Conservation (phyloP, 2,329 filamentous ascomycete species). For the Trichophyton verrucosum region DNA sequence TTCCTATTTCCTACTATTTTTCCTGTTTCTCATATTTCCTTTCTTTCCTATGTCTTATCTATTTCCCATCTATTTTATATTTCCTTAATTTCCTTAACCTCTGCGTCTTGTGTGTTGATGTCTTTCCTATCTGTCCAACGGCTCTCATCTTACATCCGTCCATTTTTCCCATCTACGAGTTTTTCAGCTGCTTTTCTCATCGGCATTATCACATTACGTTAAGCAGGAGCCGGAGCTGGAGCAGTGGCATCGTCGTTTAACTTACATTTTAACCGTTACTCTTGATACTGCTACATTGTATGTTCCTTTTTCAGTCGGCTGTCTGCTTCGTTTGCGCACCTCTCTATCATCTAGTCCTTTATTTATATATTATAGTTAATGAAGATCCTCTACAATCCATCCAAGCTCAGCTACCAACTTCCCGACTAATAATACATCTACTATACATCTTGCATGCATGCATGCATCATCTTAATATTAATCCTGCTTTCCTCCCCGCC, state of each 20-base stretch:
- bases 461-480: too few species aligned
- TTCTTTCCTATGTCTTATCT: not conserved
- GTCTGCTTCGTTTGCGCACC: too few species aligned
- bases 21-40: not conserved
- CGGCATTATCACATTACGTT: not conserved
- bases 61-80: not conserved
- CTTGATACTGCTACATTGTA: too few species aligned
- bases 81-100: not conserved
- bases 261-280: too few species aligned
- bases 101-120: not conserved
- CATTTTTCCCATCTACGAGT: not conserved
- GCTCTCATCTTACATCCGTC: not conserved
- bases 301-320: too few species aligned
- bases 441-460: too few species aligned
- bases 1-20: not conserved
- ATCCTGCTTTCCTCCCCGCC: conserved; percentile 33
- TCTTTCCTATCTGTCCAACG: not conserved
- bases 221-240: not conserved
- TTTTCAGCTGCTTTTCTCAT: not conserved
- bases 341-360: too few species aligned
- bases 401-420: not conserved
- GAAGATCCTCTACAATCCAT: not conserved
- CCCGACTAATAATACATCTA: too few species aligned
- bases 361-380: not conserved
- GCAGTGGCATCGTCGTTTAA: not conserved